phyloP scores from a whole-genome alignment of 2,329 filamentous ascomycete species.

The Nemania diffusa region DNA sequence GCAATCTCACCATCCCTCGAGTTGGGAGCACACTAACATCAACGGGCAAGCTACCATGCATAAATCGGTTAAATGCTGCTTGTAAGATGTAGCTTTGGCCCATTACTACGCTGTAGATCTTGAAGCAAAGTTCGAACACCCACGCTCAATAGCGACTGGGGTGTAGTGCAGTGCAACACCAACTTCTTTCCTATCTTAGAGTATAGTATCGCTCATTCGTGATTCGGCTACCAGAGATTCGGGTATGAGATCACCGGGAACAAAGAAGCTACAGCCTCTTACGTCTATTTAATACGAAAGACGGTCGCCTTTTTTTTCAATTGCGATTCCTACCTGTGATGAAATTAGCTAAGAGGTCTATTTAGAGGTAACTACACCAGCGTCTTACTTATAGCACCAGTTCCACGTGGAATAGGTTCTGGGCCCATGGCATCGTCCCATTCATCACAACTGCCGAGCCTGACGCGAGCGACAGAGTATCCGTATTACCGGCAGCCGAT shows the following conservation, averaged over 20 bases:
- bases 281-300: not conserved
- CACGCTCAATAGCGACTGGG: not conserved
- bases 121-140: not conserved
- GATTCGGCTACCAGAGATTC: not conserved
- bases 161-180: not conserved
- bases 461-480: not conserved
- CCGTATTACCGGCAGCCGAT: slow-evolving; percentile 34
- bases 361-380: not conserved
- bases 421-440: slow-evolving; percentile 1
- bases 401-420: not conserved
- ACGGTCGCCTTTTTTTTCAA: not conserved
- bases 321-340: not conserved
- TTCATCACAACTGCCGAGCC: slow-evolving; percentile 31
- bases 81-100: not conserved
- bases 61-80: not conserved
- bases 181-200: not conserved
- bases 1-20: not conserved
- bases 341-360: not conserved
- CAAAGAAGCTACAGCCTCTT: not conserved
- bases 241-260: not conserved
- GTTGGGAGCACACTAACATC: not conserved
- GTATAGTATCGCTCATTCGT: not conserved
- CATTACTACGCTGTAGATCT: not conserved
- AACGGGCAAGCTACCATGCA: not conserved
- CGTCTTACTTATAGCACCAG: not conserved